A percentile compares a stretch with the other conserved stretches of the same genome.
Evolutionary conservation across 2,329 filamentous ascomycete genomes (phyloP).

Genomic region (Raffaelea albimanens): DNA sequence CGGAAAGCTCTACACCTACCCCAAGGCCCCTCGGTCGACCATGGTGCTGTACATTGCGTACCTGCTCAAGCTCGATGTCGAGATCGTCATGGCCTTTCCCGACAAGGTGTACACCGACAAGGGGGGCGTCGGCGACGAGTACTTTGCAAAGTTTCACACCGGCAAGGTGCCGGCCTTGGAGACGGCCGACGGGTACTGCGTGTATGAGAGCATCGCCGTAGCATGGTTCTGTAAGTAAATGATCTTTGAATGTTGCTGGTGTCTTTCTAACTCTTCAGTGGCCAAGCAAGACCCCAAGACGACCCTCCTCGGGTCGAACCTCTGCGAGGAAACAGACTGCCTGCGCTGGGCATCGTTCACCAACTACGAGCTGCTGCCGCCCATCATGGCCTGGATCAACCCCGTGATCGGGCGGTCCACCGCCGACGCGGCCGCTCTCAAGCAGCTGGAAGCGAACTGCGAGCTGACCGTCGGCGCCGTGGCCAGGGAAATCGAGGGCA

Average conservation of each 20-base stretch:
- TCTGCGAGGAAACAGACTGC: slow-evolving; percentile 28
- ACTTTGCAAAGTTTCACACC: slow-evolving; percentile 39
- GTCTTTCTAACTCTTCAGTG: slow-evolving; percentile 16
- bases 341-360: slow-evolving; percentile 35
- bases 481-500: slow-evolving; percentile 11
- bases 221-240: not conserved
- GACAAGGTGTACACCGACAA: not conserved
- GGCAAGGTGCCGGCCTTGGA: slow-evolving; percentile 42
- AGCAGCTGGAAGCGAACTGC: not conserved
- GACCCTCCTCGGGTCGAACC: slow-evolving; percentile 29
- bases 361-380: slow-evolving; percentile 23
- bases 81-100: not conserved
- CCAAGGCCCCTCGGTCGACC: slow-evolving; percentile 2
- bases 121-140: slow-evolving; percentile 20
- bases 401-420: not conserved
- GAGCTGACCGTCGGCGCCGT: not conserved
- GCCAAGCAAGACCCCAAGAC: slow-evolving; percentile 27
- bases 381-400: slow-evolving; percentile 13
- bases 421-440: not conserved
- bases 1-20: slow-evolving; percentile 2
- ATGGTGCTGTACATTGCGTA: slow-evolving; percentile 3
- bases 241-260: slow-evolving; percentile 10
- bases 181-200: slow-evolving; percentile 32
- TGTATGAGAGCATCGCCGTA: slow-evolving; percentile 38
- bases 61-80: not conserved